Base-by-base conservation (phyloP, 2,329 filamentous ascomycete species). In the Verticillium nonalfalfae region DNA sequence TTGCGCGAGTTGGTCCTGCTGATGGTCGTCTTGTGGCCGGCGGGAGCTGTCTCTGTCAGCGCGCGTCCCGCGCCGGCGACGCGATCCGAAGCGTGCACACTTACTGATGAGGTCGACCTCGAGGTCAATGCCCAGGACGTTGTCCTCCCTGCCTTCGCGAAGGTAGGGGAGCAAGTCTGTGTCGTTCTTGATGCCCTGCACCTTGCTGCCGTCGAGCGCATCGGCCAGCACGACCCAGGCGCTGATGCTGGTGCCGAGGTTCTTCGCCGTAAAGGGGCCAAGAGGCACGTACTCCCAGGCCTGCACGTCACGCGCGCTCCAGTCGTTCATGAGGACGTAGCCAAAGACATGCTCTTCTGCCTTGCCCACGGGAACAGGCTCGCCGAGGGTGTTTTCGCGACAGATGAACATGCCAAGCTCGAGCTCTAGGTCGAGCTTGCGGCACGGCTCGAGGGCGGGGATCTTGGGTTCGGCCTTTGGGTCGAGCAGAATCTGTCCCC, bases 401-500 rank as follows among this genome's bases (percentile, higher is more conserved):
- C 86, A 88, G 15, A 94, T 79, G 68, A 93, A 93, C 62, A 87
- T 89, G 4, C 89, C 91, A 38, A 95, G 77, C 71, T 95, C 91
- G 3, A 95, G 79, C 73, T 95, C 91, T 55, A 93, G 85, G 67
- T 95, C 91, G 0, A 95, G 79, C 69, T 82, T 71, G 63, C 72
- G 83, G 66, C 83, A 84, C 66, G 85, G 87, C 0, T 85, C 79
- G 2, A 84, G 81, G 61, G 89, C 86, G 3, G 76, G 76, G 1
- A 81, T 79, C 86, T 61, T 81, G 70, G 73, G 86, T 85, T 69
- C 67, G 0, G 65, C 84, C 77, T 65, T 83, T 40, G 75, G 71
- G 21, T 75, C 72, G 13, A 64, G 66, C 13, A 93, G 73, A 61
- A 92, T 87, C 72, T 94, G 91, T 1, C 91, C 91, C 65, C 87